Conservation (phyloP, 2,329 filamentous ascomycete genomes). For the Lachnellula occidentalis region DNA sequence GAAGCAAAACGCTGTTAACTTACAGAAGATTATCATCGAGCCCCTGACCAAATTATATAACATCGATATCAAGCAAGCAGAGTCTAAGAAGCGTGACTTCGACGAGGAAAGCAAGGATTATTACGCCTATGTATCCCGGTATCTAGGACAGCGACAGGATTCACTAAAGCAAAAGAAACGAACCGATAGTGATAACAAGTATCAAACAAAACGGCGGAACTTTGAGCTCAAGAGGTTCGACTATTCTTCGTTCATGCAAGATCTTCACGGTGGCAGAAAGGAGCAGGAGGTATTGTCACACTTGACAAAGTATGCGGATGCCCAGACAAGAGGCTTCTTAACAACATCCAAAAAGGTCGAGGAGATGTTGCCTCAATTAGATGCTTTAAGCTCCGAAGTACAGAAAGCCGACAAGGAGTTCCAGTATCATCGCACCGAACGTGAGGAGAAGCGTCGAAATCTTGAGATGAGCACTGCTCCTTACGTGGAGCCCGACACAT, state of each 20-base stretch:
- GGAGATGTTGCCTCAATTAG: conserved; percentile 77
- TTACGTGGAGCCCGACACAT: conserved; percentile 64
- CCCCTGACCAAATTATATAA: conserved; percentile 89
- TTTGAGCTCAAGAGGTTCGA: conserved; percentile 98
- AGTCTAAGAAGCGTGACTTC: conserved; percentile 94
- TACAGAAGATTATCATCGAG: conserved; percentile 92
- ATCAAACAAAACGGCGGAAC: conserved; percentile 85
- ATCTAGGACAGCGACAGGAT: conserved; percentile 93
- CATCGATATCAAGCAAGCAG: conserved; percentile 94
- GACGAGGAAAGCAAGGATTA: conserved; percentile 99
- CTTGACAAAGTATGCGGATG: conserved; percentile 87
- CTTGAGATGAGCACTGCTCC: conserved; percentile 81
- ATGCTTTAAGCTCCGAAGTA: conserved; percentile 85
- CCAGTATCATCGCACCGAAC: conserved; percentile 87
- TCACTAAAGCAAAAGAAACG: conserved; percentile 97
- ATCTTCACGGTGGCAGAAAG: conserved; percentile 97
- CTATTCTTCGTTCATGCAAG: conserved; percentile 98
- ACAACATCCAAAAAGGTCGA: conserved; percentile 83
- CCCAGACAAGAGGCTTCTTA: conserved; percentile 79
- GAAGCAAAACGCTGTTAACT: conserved; percentile 71
- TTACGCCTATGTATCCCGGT: conserved; percentile 90
- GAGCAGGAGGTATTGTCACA: conserved; percentile 95
- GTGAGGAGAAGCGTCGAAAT: conserved; percentile 86
- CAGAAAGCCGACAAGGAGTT: conserved; percentile 93
- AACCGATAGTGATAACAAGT: conserved; percentile 90